Percentiles rank a stretch among this genome's conserved stretches.
Conservation (phyloP, 495 filamentous ascomycete species). For the Lentithecium fluviatile region DNA sequence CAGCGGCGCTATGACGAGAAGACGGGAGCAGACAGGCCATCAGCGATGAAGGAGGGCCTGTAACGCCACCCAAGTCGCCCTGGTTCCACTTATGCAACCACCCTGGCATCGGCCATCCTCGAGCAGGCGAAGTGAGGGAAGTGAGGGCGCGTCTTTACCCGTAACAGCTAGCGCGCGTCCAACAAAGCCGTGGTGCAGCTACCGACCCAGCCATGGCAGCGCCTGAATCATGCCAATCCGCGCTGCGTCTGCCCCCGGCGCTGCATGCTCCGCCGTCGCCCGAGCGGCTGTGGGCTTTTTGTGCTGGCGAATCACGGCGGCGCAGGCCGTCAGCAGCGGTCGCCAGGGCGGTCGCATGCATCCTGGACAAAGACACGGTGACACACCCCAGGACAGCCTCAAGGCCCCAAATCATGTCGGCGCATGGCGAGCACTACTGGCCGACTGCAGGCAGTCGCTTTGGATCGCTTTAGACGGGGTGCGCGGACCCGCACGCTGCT, state of each 20-base stretch:
- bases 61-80: neutral
- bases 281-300: neutral
- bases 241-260: too few relatives aligned
- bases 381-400: neutral
- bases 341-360: constrained; percentile 18
- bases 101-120: neutral
- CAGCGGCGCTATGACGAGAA: constrained; percentile 28
- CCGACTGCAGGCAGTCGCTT: neutral
- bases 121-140: neutral
- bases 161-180: neutral
- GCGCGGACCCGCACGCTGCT: neutral
- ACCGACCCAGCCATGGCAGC: neutral
- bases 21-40: constrained; percentile 4
- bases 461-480: neutral
- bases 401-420: neutral
- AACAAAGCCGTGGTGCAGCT: neutral
- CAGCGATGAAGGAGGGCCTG: neutral
- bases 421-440: neutral
- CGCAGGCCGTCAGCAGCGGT: constrained; percentile 4
- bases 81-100: neutral
- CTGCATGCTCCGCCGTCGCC: too few relatives aligned
- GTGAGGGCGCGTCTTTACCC: neutral
- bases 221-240: constrained; percentile 13
- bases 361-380: constrained; percentile 10
- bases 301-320: neutral